Evolutionary conservation across 108 stramenopile species (phyloP).

Genomic region (Schizochytrium sp.): DNA sequence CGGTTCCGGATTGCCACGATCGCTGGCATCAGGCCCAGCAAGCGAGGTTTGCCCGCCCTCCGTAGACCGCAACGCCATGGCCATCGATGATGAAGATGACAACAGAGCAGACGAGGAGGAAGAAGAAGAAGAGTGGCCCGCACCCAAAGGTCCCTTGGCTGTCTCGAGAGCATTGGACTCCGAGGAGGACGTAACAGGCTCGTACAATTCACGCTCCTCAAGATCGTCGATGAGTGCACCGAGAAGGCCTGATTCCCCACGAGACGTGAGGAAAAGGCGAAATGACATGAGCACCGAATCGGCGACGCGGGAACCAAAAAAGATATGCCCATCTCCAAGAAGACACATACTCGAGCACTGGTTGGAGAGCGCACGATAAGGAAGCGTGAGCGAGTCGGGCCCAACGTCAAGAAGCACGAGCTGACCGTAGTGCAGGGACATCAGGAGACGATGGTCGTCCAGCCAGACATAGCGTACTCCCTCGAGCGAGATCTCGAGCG

Average conservation of each 20-base stretch:
- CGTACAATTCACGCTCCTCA: background rate
- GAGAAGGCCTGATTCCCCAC: background rate
- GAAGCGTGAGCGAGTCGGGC: background rate
- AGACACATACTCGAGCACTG: constrained; percentile 4
- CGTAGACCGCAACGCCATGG: too few species aligned
- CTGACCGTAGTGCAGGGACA: constrained; percentile 16
- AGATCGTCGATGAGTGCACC: background rate
- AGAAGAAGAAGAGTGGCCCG: background rate
- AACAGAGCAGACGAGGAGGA: too few species aligned
- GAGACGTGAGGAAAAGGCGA: background rate
- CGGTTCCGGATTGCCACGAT: background rate
- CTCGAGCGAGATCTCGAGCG: background rate
- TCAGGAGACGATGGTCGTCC: background rate
- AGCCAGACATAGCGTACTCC: background rate
- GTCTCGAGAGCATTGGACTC: background rate
- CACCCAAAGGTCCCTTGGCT: background rate
- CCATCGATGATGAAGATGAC: too few species aligned
- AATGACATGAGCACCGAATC: background rate
- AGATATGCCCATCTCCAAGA: background rate
- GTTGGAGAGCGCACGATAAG: background rate
- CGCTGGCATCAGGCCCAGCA: background rate
- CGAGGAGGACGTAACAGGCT: background rate
- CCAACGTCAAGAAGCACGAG: background rate
- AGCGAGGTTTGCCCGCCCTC: too few species aligned
- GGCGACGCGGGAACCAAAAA: background rate